Base-by-base conservation (phyloP, 148 eudicot species). In the Agrostemma githago region DNA sequence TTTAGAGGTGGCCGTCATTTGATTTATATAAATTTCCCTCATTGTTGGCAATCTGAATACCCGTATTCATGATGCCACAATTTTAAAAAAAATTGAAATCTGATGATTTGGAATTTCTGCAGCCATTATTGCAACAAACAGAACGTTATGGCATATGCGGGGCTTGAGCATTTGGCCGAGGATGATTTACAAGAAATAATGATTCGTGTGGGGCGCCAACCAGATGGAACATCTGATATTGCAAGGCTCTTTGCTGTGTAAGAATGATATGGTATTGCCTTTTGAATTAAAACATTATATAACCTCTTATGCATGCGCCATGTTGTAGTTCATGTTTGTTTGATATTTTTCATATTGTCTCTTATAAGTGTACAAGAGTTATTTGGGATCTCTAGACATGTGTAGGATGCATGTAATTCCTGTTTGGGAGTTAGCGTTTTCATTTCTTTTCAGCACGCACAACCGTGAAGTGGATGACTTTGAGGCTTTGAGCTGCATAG, bases 191-290 rank as follows among this genome's bases (percentile, higher is more conserved):
- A 26, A 42, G 8, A 66, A 40, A 66, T 75, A 5, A 37, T 75
- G 40, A 10, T 66, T 5, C 72, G 20, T 54, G 56, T 75, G 3
- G 72, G 65, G 9, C 15, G 19, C 21, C 17, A 61, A 8, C 72
- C 57, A 40, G 10, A 65, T 15, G 65, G 72, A 19, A 65, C 51
- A 12, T 10, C 26, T 38, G 64, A 66, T 6, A 17, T 56, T 2
- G 62, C 62, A 12, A 41, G 44, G 43, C 9, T 21, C 20, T 41
- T 66, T 11, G 44, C 62, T 48, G 46, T 56, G 78, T 75, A 75
- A 75, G 78, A 48, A 12, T 39, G 37, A 40, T 74, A 66, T 39
- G 16, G 17, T 46, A 3, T 34, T 63, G 34, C 34, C 19, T 74
- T 59, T 6, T 72, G 21, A 60, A 19, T 38, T 8, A 64, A 6